Evolutionary conservation across 2,329 filamentous ascomycete species (phyloP), one percentile per base, ranked within the genome.

Genomic region (Tolypocladium guangdongense): DNA sequence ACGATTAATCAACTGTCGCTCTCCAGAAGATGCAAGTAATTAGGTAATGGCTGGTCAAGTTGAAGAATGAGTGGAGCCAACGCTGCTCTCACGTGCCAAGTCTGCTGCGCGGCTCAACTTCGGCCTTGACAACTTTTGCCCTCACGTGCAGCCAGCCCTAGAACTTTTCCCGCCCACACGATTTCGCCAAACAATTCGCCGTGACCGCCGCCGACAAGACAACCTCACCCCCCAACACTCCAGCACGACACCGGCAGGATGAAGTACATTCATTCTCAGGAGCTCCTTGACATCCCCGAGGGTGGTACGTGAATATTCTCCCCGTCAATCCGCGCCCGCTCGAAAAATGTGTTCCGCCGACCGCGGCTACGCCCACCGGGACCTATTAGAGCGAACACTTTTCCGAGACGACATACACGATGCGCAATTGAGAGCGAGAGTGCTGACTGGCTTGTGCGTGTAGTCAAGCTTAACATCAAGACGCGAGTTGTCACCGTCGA

Each of bases 191-290:
- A 63, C 62, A 66, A 63, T 68, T 68, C 64, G 66, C 66, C 64
- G 68, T 66, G 68, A 68, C 58, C 59, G 66, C 64, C 62, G 59
- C 58, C 64, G 64, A 66, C 59, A 68, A 60, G 68, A 69, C 68
- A 70, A 68, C 68, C 68, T 71, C 68, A 68, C 68, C 67, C 63
- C 63, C 63, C 70, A 66, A 68, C 71, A 73, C 68, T 70, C 69
- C 68, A 55, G 69, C 68, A 70, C 72, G 72, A 71, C 68, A 74
- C 74, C 76, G 78, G 79, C 87, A 96, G 88, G 80, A 97, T 97
- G 93, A 95, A 88, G 83, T 97, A 96, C 89, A 96, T 99, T 81
- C 90, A 96, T 84, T 95, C 90, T 73, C 83, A 92, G 81, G 92
- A 99, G 86, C 82, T 83, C 78, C 83, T 99, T 80, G 83, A 86